phyloP scores from a whole-genome alignment of 176 grass and related monocot species.

The Triticum monococcum region DNA sequence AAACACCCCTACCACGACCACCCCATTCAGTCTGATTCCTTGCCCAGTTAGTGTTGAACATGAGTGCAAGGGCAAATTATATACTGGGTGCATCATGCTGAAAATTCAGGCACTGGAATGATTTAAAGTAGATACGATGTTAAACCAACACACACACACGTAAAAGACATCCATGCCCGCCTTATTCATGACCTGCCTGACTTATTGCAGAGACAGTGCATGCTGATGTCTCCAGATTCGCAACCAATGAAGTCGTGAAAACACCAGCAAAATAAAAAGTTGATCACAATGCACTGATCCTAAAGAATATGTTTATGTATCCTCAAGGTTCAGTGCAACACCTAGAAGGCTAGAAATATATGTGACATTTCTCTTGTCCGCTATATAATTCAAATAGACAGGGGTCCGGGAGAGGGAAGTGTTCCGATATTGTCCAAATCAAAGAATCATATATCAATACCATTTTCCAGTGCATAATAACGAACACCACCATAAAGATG shows the following conservation, averaged over 20 bases:
- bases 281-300: neutral
- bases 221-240: neutral
- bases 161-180: too few relatives aligned
- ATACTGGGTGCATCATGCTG: neutral
- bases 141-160: neutral
- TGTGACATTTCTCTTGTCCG: neutral
- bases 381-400: neutral
- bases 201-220: too few relatives aligned
- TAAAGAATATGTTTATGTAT: neutral
- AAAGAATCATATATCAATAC: too few relatives aligned
- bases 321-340: neutral
- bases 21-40: neutral
- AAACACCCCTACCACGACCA: too few relatives aligned
- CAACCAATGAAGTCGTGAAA: neutral
- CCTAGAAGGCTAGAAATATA: neutral
- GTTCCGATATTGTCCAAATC: neutral
- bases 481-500: too few relatives aligned
- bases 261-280: neutral
- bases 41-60: neutral
- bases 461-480: too few relatives aligned
- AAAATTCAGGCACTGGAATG: conserved; percentile 4
- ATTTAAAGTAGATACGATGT: neutral
- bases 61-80: neutral
- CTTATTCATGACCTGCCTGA: too few relatives aligned
- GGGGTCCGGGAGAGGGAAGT: neutral